Base-by-base conservation (phyloP, 768 basidiomycete genomes). In the Strobilomyces dryophilus region DNA sequence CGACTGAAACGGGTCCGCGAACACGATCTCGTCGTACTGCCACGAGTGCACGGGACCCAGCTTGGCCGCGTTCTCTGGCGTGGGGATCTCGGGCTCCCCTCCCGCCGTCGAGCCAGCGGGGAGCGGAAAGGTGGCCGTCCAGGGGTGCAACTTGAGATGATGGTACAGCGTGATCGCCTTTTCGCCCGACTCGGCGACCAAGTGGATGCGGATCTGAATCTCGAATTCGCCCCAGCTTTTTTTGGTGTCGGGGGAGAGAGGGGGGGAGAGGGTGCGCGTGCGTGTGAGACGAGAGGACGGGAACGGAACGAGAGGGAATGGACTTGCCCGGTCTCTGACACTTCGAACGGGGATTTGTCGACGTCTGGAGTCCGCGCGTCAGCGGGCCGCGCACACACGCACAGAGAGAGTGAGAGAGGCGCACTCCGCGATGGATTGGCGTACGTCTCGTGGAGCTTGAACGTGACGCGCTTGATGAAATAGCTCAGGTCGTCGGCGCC, bases 1-100 rank as follows among this genome's bases (percentile, higher is more conserved):
- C 35, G 84, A 77, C 53, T 89, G 85, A 57, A 87, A 92, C 1
- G 97, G 97, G 61, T 98, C 95, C 64, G 85, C 81, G 73, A 99
- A 98, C 47, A 98, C 92, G 57, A 98, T 81, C 72, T 99, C 97
- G 71, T 98, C 95, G 72, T 98, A 98, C 64, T 98, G 95, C 95
- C 95, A 99, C 0, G 92, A 89, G 67, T 97, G 89, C 27, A 99
- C 92, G 0, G 90, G 88, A 1, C 85, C 87, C 26, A 77, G 64
- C 62, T 83, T 84, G 63, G 81, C 75, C 2, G 87, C 85, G 21
- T 76, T 76, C 15, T 87, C 85, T 8, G 84, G 76, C 5, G 85
- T 77, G 1, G 86, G 84, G 3, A 86, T 81, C 49, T 85, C 83
- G 0, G 83, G 80, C 42, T 87, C 84, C 24, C 78, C 80, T 1